Evolutionary conservation across 176 grass and related monocot genomes (phyloP).

Genomic region (Oryza officinalis): DNA sequence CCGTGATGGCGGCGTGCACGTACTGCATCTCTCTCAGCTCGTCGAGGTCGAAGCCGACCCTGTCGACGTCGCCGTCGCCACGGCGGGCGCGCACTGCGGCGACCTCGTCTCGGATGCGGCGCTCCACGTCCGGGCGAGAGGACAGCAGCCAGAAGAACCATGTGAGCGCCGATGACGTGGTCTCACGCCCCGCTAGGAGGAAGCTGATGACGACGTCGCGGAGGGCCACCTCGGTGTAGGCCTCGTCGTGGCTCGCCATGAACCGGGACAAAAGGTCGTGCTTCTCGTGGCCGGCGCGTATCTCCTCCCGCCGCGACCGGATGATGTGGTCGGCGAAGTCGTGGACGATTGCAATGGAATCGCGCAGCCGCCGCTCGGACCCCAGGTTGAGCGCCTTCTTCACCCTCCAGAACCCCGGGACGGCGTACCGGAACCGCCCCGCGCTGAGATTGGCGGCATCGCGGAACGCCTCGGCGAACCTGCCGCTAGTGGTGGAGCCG

Average conservation of each 20-base stretch:
- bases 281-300: slow-evolving; percentile 26
- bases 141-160: slow-evolving; percentile 90
- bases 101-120: slow-evolving; percentile 60
- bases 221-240: slow-evolving; percentile 55
- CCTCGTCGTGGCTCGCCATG: slow-evolving; percentile 43
- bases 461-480: slow-evolving; percentile 63
- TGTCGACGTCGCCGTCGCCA: neutral
- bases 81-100: slow-evolving; percentile 38
- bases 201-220: slow-evolving; percentile 80
- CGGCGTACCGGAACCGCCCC: slow-evolving; percentile 55
- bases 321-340: slow-evolving; percentile 60
- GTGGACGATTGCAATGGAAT: slow-evolving; percentile 60
- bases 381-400: slow-evolving; percentile 60
- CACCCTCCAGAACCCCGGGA: slow-evolving; percentile 53
- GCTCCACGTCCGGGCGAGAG: slow-evolving; percentile 56
- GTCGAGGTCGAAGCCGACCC: slow-evolving; percentile 48
- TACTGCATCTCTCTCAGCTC: slow-evolving; percentile 83
- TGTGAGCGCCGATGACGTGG: slow-evolving; percentile 65
- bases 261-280: slow-evolving; percentile 67
- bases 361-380: slow-evolving; percentile 51
- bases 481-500: neutral
- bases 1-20: slow-evolving; percentile 72
- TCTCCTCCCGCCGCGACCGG: slow-evolving; percentile 49
- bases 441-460: slow-evolving; percentile 62
- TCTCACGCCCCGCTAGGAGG: slow-evolving; percentile 67